Evolutionary conservation across 345 rosid species (phyloP), one percentile per base, ranked within the genome.

Genomic region (Rhizophora mangle): DNA sequence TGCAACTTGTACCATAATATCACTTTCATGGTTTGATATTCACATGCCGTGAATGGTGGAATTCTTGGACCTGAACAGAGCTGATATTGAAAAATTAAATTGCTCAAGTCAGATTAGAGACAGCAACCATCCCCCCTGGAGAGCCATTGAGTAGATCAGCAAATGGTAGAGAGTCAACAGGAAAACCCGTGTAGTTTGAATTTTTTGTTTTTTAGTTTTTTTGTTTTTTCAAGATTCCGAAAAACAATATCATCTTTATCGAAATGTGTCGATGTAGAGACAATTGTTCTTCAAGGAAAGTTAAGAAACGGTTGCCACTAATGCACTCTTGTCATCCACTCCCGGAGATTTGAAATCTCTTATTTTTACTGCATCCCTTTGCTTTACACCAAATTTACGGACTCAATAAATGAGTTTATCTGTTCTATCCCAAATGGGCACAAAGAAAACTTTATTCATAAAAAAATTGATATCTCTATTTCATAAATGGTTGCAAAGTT

Each of bases 1-100:
- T 49, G 27, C 64, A 68, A 43, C 57, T 68, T 58, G 71, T 18
- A 56, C 8, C 22, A 2, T 29, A 68, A 36, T 57, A 26, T 36
- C 32, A 43, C 47, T 67, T 37, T 5, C 37, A 8, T 5, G 18
- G 1, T 37, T 24, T 8, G n/a, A n/a, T 39, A 18, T 21, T 15
- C 34, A 26, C 30, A 3, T 56, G 24, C 22, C n/a, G 22, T 30
- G 30, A 47, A 22, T 27, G 60, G 32, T 34, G 37, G 21, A 56
- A 18, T 56, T 67, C 36, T 30, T 37, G 24, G 8, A 36, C 19
- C 6, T 34, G 22, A 47, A 43, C 15, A 15, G 18, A 18, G 58
- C 18, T 29, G 59, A 60, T 61, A 24, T 0, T 21, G 21, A 27
- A 29, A 39, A 46, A 60, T 68, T 58, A 60, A 58, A 56, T 57